These are phyloP conservation scores for Exophiala lecanii-corni DNA, from an alignment of 2,329 filamentous ascomycete species.

Conservation along the genomic window DNA sequence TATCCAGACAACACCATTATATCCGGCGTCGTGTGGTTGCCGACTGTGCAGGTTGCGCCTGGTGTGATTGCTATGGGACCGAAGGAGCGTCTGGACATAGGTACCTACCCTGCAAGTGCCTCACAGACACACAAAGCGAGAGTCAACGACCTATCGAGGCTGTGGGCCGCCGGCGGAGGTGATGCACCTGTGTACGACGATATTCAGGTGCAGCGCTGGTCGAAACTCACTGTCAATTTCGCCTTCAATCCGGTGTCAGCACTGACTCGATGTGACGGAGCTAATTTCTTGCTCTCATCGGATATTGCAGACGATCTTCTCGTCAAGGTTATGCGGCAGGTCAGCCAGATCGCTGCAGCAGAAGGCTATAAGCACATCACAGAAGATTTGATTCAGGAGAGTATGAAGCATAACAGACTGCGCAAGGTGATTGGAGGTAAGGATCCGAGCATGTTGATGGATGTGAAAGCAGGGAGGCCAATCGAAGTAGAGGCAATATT, in stretches of 20 bases:
- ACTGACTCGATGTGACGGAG: conserved; percentile 50
- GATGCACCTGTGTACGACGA: conserved; percentile 48
- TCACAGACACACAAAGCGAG: conserved; percentile 27
- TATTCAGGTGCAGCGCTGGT: conserved; percentile 55
- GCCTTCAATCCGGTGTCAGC: conserved; percentile 58
- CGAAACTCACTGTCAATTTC: conserved; percentile 57
- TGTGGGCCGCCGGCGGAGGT: conserved; percentile 34
- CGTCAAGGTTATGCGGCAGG: conserved; percentile 29
- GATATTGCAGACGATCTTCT: conserved; percentile 28
- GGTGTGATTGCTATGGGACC: conserved; percentile 49
- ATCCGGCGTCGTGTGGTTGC: conserved; percentile 50
- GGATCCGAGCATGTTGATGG: conserved; percentile 61
- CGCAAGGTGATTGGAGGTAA: neutral
- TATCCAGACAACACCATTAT: conserved; percentile 51
- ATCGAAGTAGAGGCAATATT: conserved; percentile 68
- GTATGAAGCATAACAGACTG: conserved; percentile 11
- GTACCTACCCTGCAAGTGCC: conserved; percentile 43
- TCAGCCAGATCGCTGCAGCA: conserved; percentile 23
- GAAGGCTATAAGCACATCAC: conserved; percentile 14
- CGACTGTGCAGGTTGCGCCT: conserved; percentile 43
- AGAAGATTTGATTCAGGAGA: conserved; percentile 9
- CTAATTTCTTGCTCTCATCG: conserved; percentile 44
- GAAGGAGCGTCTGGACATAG: conserved; percentile 45
- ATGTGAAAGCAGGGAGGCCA: conserved; percentile 61
- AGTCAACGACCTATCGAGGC: conserved; percentile 35